phyloP scores from a whole-genome alignment of 2,329 filamentous ascomycete species.

The Ceratocystis lukuohia region DNA sequence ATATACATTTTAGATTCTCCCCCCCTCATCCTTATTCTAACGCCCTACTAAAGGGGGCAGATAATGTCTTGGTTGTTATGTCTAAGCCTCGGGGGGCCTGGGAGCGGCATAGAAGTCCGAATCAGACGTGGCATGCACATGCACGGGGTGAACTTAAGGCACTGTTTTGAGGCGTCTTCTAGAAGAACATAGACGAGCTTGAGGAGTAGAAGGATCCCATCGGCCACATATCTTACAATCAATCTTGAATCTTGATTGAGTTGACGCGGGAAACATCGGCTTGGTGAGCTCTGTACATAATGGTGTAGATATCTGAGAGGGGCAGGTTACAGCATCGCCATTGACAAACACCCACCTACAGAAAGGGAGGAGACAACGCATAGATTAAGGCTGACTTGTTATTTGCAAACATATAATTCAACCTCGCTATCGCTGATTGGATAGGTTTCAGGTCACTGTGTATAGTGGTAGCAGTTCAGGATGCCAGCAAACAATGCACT shows the following conservation, averaged over 20 bases:
- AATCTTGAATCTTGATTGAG: background rate
- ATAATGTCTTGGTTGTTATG: background rate
- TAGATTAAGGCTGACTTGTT: background rate
- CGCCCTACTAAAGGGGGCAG: background rate
- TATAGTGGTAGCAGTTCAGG: background rate
- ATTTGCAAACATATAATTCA: slow-evolving; percentile 1
- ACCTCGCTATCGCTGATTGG: background rate
- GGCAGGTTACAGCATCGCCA: background rate
- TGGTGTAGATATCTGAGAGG: background rate
- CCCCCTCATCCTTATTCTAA: too few relatives aligned
- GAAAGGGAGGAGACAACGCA: background rate
- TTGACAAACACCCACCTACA: background rate
- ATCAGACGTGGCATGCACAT: background rate
- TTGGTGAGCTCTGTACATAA: background rate
- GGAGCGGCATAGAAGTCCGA: background rate
- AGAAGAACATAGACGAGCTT: background rate
- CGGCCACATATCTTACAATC: background rate
- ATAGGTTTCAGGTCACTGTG: background rate
- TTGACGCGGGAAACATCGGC: background rate
- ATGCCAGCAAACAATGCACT: background rate
- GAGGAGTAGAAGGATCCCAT: background rate
- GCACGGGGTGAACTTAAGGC: background rate
- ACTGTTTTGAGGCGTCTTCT: slow-evolving; percentile 4
- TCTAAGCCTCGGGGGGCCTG: background rate
- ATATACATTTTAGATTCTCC: background rate